A percentile compares a stretch with the other conserved stretches of the same genome.
Conservation (phyloP, 139 green algal genomes). For the Chlamydomonas urium region DNA sequence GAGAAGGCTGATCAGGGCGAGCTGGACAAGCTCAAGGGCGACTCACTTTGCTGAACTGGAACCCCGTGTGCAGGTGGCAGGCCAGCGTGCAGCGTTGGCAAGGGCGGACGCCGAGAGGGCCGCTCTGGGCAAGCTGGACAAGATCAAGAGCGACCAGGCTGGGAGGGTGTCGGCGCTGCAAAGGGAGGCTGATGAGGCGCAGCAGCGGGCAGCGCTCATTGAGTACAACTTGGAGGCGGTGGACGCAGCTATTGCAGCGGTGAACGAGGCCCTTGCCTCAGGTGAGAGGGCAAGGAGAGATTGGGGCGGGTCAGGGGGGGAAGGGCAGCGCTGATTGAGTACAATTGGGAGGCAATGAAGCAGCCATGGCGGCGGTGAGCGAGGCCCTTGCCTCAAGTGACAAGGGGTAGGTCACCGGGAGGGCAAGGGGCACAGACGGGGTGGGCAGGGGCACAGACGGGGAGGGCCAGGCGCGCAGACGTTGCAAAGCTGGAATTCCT, state of each 20-base stretch:
- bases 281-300: conserved; percentile 8
- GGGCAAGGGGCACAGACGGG: too few species aligned
- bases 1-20: too few species aligned
- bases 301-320: background rate
- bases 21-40: too few species aligned
- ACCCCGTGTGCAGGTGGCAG: background rate
- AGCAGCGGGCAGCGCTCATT: conserved; percentile 45
- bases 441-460: too few species aligned
- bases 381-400: conserved; percentile 14
- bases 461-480: too few species aligned
- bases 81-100: conserved; percentile 50
- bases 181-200: conserved; percentile 51
- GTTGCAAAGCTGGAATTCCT: too few species aligned
- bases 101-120: conserved; percentile 51
- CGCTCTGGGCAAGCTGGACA: conserved; percentile 75
- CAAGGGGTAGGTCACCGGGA: too few species aligned
- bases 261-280: conserved; percentile 50
- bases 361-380: conserved; percentile 77
- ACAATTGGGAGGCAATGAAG: conserved; percentile 84
- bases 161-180: conserved; percentile 58
- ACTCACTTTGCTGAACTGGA: too few species aligned
- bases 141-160: conserved; percentile 65
- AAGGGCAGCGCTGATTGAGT: conserved; percentile 58
- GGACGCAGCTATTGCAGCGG: conserved; percentile 77
- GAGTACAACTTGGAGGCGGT: conserved; percentile 85